Conservation (phyloP, 257 asterid genomes). For the Lantana camara region DNA sequence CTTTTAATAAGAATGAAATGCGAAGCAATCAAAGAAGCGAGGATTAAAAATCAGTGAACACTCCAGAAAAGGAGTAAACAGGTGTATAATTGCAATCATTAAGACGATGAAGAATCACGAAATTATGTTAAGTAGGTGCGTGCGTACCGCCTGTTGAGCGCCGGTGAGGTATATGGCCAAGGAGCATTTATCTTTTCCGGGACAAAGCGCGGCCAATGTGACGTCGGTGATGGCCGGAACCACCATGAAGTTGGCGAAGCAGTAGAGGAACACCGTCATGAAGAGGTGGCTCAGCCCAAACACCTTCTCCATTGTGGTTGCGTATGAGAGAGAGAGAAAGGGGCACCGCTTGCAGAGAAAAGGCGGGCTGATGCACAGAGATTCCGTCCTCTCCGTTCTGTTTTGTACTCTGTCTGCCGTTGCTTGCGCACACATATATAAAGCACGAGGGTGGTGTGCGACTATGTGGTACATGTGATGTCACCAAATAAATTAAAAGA, state of each 20-base stretch:
- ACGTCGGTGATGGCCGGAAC: conserved; percentile 86
- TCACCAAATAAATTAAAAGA: neutral
- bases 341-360: neutral
- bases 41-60: too few relatives aligned
- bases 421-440: conserved; percentile 10
- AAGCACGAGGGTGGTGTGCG: conserved; percentile 16
- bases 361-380: neutral
- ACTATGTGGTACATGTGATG: conserved; percentile 24
- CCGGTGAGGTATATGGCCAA: conserved; percentile 90
- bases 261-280: conserved; percentile 80
- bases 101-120: too few relatives aligned
- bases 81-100: too few relatives aligned
- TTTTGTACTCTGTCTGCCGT: neutral
- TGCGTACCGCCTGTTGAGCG: conserved; percentile 76
- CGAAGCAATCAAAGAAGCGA: too few relatives aligned
- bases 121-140: too few relatives aligned
- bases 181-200: conserved; percentile 77
- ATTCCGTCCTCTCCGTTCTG: conserved; percentile 2
- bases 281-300: conserved; percentile 79
- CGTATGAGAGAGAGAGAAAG: neutral
- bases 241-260: conserved; percentile 84
- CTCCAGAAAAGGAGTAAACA: too few relatives aligned
- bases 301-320: conserved; percentile 40
- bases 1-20: too few relatives aligned
- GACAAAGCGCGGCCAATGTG: conserved; percentile 81